Evolutionary conservation across 1,139 yeast species (phyloP), one percentile per base, ranked within the genome.

Genomic region (Trichomonascaceae sp.): DNA sequence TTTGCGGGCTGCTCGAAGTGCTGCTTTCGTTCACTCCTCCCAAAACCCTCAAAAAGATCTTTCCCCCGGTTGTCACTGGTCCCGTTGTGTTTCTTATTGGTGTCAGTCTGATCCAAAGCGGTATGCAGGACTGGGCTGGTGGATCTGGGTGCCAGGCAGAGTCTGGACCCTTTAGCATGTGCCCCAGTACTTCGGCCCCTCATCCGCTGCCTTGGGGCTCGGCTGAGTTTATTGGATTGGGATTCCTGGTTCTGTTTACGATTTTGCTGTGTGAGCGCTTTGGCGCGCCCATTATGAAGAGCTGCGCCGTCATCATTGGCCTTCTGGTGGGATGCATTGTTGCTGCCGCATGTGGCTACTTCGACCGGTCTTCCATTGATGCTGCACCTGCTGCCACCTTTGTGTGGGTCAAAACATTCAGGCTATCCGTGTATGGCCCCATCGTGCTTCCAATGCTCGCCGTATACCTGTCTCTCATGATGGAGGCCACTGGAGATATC

Each of bases 211-310:
- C 69, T 5, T 84, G 89, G 85, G 95, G 95, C 2, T 72, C 85
- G 17, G 93, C 94, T 6, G 70, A 76, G 51, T 84, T 76, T 50
- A 59, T 85, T 43, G 96, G 95, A 30, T 65, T 84, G 18, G 95
- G 95, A 2, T 82, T 85, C 64, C 61, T 77, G 27, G 95, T 84
- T 9, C 80, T 72, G 49, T 65, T 74, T 20, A 62, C 82, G 6
- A 82, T 85, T 47, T 67, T 84, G 37, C 41, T 81, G 26, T 70
- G 79, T 44, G 95, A 85, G 56, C 74, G 74, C 51, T 84, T 80
- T 67, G 96, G 96, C 20, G 73, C 94, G n/a, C 95, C 95, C 37
- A 78, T 84, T 46, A 79, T 84, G 92, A 81, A 79, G 54, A 79
- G 93, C 5, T 81, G 93, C 65, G 89, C 94, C 1, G 93, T 84